Evolutionary conservation across 1,284 basidiomycete species (phyloP), one percentile per base, ranked within the genome.

Genomic region (Trichosporon sp.): DNA sequence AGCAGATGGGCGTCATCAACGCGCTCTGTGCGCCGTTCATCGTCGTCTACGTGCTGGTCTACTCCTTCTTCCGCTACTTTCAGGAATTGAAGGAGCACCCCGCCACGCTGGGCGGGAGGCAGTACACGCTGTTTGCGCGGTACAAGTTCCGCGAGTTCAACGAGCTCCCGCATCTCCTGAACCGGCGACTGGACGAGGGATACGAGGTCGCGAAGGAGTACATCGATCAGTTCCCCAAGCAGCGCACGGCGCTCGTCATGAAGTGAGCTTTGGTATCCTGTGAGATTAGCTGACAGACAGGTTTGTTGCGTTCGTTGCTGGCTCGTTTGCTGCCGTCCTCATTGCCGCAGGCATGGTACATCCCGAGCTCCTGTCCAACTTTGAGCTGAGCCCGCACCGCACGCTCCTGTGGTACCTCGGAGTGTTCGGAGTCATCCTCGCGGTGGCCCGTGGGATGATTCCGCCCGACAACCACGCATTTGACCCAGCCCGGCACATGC

Each of bases 101-200:
- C 0, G 96, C 96, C 0, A 91, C 92, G 0, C 93, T 98, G 65
- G 92, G 95, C 31, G 91, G 92, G 3, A 89, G 97, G 48, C 90
- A 92, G 74, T 99, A 98, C 79, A 99, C 96, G 0, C 91, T 91
- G 1, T 95, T 93, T 75, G 96, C 96, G 0, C 91, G 93, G 75
- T 99, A 97, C 97, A 98, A 98, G 81, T 99, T 99, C 80, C 89
- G 97, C 73, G 97, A 99, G 82, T 99, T 98, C 87, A 99, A 99
- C 82, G 96, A 99, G 81, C 87, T 99, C 4, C 93, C 94, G 0
- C 96, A 99, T 83, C 86, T 96, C 40, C 99, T 99, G 81, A 88
- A 90, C 51, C 87, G 93, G 59, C 87, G 96, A 68, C 87, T 98
- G 67, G 90, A 95, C 76, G 90, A 92, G 77, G 94, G 92, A 72